Percentiles rank a stretch among this genome's conserved stretches.
These are phyloP conservation scores for Echria macrotheca DNA, from an alignment of 495 filamentous ascomycete species.

Conservation along the genomic window DNA sequence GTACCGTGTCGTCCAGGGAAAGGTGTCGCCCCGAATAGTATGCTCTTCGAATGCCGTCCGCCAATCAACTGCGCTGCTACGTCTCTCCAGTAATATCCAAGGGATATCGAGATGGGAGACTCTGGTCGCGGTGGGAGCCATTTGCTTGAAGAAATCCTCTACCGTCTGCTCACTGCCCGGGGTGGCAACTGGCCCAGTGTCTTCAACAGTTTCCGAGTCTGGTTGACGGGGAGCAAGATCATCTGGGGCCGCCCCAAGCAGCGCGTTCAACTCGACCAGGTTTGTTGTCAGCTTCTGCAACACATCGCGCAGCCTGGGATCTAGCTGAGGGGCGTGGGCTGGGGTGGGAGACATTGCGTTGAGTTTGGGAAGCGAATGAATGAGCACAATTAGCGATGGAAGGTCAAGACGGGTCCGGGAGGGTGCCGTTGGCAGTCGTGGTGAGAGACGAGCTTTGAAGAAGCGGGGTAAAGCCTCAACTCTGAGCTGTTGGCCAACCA, in stretches of 20 bases:
- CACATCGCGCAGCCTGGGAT: neutral
- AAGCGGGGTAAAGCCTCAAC: too few species aligned
- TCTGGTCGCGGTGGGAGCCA: neutral
- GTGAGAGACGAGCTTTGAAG: too few species aligned
- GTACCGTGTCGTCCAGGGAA: neutral
- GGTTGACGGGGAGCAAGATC: neutral
- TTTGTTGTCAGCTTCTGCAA: neutral
- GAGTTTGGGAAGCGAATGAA: too few species aligned
- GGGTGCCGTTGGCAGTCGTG: too few species aligned
- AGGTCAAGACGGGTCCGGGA: too few species aligned
- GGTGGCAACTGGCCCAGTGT: neutral
- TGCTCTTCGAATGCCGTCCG: neutral
- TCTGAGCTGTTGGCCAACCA: too few species aligned
- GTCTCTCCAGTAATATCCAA: neutral
- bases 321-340: neutral
- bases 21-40: neutral
- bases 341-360: too few species aligned
- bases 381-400: too few species aligned
- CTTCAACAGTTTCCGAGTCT: neutral
- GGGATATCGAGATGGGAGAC: neutral
- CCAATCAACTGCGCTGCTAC: neutral
- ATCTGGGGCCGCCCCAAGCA: neutral
- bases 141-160: neutral
- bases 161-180: neutral
- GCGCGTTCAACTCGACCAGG: neutral